A percentile compares a stretch with the other conserved stretches of the same genome.
phyloP scores from a whole-genome alignment of 2,329 filamentous ascomycete genomes.

The Hypoxylon sp. region DNA sequence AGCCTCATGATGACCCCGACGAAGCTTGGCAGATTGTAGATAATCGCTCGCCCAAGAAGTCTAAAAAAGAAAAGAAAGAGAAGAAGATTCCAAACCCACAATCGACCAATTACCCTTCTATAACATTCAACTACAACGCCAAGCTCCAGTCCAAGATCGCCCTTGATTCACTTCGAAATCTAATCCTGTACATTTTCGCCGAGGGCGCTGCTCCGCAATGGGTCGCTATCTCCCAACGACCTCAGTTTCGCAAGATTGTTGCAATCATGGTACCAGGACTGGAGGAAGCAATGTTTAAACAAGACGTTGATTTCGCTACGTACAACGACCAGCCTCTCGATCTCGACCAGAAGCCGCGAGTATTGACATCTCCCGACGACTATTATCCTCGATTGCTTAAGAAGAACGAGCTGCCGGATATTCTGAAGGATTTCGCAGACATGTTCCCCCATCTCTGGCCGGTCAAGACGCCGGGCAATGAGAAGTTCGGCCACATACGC shows the following conservation, averaged over 20 bases:
- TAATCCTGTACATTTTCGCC: constrained; percentile 77
- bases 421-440: constrained; percentile 77
- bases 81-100: constrained; percentile 73
- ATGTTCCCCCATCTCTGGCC: constrained; percentile 94
- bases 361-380: constrained; percentile 68
- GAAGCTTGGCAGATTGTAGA: constrained; percentile 70
- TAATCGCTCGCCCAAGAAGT: constrained; percentile 57
- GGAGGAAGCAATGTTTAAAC: constrained; percentile 90
- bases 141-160: constrained; percentile 74
- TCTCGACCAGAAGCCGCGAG: constrained; percentile 54
- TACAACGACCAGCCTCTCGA: constrained; percentile 59
- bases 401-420: constrained; percentile 65
- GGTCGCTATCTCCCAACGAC: constrained; percentile 74
- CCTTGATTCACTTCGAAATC: constrained; percentile 73
- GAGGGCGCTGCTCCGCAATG: constrained; percentile 76
- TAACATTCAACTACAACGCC: constrained; percentile 70
- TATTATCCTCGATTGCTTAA: constrained; percentile 71
- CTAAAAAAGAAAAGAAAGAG: constrained; percentile 72
- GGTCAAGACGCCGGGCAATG: constrained; percentile 87
- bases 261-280: constrained; percentile 93
- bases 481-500: constrained; percentile 83
- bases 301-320: constrained; percentile 64
- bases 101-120: constrained; percentile 71
- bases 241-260: constrained; percentile 83
- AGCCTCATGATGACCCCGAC: constrained; percentile 62